A percentile compares a stretch with the other conserved stretches of the same genome.
Evolutionary conservation across 345 rosid species (phyloP).

Genomic region (Syzygium aromaticum): DNA sequence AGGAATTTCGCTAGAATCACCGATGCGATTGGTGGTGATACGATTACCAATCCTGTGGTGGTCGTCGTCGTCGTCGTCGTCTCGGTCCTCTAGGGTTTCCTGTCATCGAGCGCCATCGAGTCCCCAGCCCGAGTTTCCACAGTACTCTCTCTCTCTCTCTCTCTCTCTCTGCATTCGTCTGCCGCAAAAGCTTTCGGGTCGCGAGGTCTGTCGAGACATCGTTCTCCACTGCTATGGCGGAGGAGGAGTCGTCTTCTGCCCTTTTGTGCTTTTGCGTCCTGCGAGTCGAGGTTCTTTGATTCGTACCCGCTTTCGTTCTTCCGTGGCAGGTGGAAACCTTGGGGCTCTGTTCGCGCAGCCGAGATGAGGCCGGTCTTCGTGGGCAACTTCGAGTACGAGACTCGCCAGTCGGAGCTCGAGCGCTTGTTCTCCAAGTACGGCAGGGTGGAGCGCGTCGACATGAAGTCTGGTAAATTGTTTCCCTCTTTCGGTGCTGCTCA

Average conservation of each 20-base stretch:
- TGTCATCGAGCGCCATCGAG: neutral
- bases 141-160: neutral
- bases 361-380: conserved; percentile 62
- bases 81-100: neutral
- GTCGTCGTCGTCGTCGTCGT: neutral
- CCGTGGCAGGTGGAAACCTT: neutral
- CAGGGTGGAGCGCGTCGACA: conserved; percentile 74
- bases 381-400: conserved; percentile 76
- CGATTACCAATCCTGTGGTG: neutral
- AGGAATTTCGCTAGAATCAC: neutral
- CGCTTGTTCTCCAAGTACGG: conserved; percentile 69
- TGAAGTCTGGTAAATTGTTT: conserved; percentile 70
- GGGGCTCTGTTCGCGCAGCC: neutral
- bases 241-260: neutral
- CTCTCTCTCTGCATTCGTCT: neutral
- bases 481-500: neutral
- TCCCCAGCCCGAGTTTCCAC: neutral
- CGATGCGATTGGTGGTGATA: neutral
- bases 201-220: neutral
- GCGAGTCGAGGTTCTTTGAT: neutral
- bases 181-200: neutral
- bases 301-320: neutral
- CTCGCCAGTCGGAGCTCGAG: conserved; percentile 77
- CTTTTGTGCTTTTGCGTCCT: neutral
- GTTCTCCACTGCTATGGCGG: neutral